phyloP scores from a whole-genome alignment of 768 basidiomycete genomes.

The Amanita exitialis region DNA sequence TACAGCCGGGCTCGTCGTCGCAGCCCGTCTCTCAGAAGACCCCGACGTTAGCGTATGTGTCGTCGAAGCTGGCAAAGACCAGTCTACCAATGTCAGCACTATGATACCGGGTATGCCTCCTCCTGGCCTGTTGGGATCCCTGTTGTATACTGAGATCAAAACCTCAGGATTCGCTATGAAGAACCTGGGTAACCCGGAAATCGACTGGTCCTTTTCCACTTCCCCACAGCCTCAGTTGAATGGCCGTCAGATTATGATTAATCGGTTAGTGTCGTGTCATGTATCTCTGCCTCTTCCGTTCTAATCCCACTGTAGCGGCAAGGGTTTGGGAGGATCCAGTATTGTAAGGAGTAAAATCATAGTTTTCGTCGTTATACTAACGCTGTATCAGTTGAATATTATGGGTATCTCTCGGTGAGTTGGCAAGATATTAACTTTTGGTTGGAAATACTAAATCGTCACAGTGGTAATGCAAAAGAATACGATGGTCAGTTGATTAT shows the following conservation, averaged over 20 bases:
- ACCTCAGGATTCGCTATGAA: slow-evolving; percentile 1
- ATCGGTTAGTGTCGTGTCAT: background rate
- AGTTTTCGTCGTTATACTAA: background rate
- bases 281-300: background rate
- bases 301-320: slow-evolving; percentile 13
- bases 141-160: background rate
- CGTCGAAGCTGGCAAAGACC: slow-evolving; percentile 24
- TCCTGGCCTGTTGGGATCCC: no score
- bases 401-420: slow-evolving; percentile 8
- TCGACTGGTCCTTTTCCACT: slow-evolving; percentile 18
- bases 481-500: slow-evolving; percentile 2
- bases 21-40: slow-evolving; percentile 25
- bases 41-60: slow-evolving; percentile 23
- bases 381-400: slow-evolving; percentile 1
- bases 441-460: background rate
- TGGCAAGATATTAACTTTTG: background rate
- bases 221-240: slow-evolving; percentile 14
- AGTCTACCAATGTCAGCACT: slow-evolving; percentile 8
- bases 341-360: slow-evolving; percentile 3
- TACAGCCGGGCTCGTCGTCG: slow-evolving; percentile 21
- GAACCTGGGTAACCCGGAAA: slow-evolving; percentile 10
- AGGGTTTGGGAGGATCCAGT: slow-evolving; percentile 19
- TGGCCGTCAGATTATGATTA: slow-evolving; percentile 9
- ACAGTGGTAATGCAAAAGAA: background rate
- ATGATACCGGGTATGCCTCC: slow-evolving; percentile 13